phyloP scores from a whole-genome alignment of 495 filamentous ascomycete species.

The Aspergillus heteromorphus region DNA sequence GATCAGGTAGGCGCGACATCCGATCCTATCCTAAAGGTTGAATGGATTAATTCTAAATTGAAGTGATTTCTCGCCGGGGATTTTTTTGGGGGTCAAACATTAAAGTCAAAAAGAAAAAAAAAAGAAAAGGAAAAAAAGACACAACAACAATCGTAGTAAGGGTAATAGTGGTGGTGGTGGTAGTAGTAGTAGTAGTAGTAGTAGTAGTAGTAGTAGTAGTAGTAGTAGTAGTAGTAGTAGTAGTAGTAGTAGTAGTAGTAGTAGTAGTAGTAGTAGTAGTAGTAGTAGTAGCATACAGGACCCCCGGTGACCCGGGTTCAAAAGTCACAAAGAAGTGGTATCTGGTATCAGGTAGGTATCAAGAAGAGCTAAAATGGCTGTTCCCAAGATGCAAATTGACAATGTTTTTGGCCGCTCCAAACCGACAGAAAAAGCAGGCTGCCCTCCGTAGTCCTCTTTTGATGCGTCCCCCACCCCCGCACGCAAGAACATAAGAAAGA shows the following conservation, averaged over 20 bases:
- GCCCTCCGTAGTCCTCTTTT: conserved; percentile 7
- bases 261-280: too few relatives aligned
- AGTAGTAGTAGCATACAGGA: conserved; percentile 14
- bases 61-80: not conserved
- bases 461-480: not conserved
- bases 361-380: conserved; percentile 16
- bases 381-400: conserved; percentile 7
- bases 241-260: too few relatives aligned
- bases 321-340: conserved; percentile 25
- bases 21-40: too few relatives aligned
- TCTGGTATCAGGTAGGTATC: conserved; percentile 42
- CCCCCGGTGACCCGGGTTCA: not conserved
- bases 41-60: not conserved
- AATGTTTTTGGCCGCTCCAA: conserved; percentile 8
- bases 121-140: not conserved
- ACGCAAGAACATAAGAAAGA: conserved; percentile 9
- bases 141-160: not conserved
- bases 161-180: too few relatives aligned
- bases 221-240: too few relatives aligned
- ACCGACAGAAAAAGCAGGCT: conserved; percentile 6
- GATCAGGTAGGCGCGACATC: too few relatives aligned
- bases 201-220: too few relatives aligned
- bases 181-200: too few relatives aligned
- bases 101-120: not conserved
- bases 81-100: not conserved